Evolutionary conservation across 768 basidiomycete genomes (phyloP).

Genomic region (Hypholoma fasciculare): DNA sequence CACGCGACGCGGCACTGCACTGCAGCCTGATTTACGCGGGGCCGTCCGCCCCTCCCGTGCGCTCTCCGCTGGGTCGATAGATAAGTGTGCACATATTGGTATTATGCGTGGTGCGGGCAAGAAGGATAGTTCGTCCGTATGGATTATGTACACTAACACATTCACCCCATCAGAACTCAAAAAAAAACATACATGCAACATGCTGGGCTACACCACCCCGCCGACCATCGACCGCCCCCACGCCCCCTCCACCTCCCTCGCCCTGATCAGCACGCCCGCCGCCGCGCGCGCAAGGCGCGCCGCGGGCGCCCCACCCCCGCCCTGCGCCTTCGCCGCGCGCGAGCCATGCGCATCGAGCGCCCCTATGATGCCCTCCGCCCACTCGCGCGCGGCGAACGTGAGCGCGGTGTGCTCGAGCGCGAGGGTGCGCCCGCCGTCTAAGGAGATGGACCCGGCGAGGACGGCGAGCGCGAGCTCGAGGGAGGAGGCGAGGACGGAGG

Average conservation of each 20-base stretch:
- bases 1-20: too few relatives aligned
- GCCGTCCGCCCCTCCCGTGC: too few relatives aligned
- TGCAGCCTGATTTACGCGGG: too few relatives aligned
- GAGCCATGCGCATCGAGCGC: slow-evolving; percentile 60
- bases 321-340: slow-evolving; percentile 56
- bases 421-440: slow-evolving; percentile 76
- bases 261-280: slow-evolving; percentile 80
- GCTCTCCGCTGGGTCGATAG: too few relatives aligned
- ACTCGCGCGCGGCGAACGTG: slow-evolving; percentile 73
- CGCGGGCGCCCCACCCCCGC: slow-evolving; percentile 62
- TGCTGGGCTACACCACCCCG: slow-evolving; percentile 4
- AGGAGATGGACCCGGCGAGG: slow-evolving; percentile 70
- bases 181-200: neutral
- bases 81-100: too few relatives aligned
- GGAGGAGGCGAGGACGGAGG: slow-evolving; percentile 60
- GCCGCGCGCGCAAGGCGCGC: slow-evolving; percentile 63
- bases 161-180: too few relatives aligned
- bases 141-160: too few relatives aligned
- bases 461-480: slow-evolving; percentile 79
- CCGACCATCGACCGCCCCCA: slow-evolving; percentile 30
- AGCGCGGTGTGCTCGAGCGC: slow-evolving; percentile 75
- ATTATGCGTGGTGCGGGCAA: too few relatives aligned
- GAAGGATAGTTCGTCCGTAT: too few relatives aligned
- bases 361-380: slow-evolving; percentile 72
- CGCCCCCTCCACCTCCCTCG: slow-evolving; percentile 44